A percentile compares a stretch with the other conserved stretches of the same genome.
Conservation (phyloP, 495 filamentous ascomycete genomes). For the Trichoderma erinaceum region DNA sequence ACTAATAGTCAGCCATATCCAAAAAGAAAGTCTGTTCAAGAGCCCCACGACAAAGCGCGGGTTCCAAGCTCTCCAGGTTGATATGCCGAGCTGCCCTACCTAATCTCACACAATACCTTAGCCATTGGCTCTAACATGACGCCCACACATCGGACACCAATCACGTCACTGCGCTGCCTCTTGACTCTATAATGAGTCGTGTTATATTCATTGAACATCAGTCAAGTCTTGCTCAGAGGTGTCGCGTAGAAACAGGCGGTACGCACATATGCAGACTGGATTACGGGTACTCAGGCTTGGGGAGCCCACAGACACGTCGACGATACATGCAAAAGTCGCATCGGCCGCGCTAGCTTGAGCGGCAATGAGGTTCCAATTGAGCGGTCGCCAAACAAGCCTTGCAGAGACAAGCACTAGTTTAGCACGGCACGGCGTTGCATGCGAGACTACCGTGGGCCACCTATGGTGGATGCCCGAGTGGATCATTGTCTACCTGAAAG, state of each 20-base stretch:
- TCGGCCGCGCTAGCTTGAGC: slow-evolving; percentile 10
- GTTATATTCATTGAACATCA: neutral
- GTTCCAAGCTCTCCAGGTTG: neutral
- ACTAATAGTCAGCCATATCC: neutral
- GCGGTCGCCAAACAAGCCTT: slow-evolving; percentile 13
- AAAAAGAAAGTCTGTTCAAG: no score
- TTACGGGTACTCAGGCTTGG: neutral
- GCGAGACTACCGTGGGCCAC: slow-evolving; percentile 11
- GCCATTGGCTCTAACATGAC: neutral
- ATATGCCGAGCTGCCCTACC: neutral
- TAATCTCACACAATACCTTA: neutral
- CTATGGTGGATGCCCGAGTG: slow-evolving; percentile 6
- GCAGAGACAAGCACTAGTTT: neutral
- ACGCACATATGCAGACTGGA: slow-evolving; percentile 2
- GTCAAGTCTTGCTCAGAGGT: neutral
- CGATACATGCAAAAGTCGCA: slow-evolving; percentile 13
- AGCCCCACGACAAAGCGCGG: neutral
- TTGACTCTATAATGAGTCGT: neutral
- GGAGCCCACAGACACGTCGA: slow-evolving; percentile 11
- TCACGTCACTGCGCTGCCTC: neutral
- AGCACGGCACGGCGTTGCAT: slow-evolving; percentile 9
- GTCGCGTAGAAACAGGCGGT: slow-evolving; percentile 6
- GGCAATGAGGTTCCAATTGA: slow-evolving; percentile 12
- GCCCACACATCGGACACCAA: neutral
- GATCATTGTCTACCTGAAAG: neutral